Evolutionary conservation across 352 stramenopile genomes (phyloP).

Genomic region (Pythium scleroteichum): DNA sequence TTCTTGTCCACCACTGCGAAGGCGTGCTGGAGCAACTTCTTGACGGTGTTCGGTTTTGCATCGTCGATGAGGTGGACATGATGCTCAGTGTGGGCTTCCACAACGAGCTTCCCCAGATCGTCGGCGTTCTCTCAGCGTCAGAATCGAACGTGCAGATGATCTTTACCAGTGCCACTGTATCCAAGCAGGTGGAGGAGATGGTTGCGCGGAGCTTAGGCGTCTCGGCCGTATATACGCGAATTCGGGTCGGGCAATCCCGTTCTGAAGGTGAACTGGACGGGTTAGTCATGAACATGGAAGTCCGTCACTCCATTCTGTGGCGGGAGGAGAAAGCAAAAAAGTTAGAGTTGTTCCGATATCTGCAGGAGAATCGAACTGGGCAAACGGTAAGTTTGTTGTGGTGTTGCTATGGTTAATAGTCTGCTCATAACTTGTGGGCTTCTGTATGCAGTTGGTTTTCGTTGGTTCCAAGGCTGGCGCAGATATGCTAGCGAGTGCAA

Average conservation of each 20-base stretch:
- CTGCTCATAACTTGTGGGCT: too few species aligned
- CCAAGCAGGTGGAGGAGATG: slow-evolving; percentile 38
- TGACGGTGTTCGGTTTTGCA: slow-evolving; percentile 43
- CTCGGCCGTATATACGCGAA: slow-evolving; percentile 27
- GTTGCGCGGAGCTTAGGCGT: slow-evolving; percentile 23
- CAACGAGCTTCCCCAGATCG: slow-evolving; percentile 47
- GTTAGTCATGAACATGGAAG: slow-evolving; percentile 31
- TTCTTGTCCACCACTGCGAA: slow-evolving; percentile 25
- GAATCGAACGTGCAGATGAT: slow-evolving; percentile 38
- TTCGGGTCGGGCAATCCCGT: slow-evolving; percentile 28
- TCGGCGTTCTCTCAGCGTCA: slow-evolving; percentile 30
- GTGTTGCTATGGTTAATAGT: neutral
- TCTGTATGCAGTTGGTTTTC: slow-evolving; percentile 58
- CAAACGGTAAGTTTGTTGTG: slow-evolving; percentile 41
- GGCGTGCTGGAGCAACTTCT: slow-evolving; percentile 16
- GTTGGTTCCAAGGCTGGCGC: slow-evolving; percentile 65
- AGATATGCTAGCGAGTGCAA: slow-evolving; percentile 56
- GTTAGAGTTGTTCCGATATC: slow-evolving; percentile 46
- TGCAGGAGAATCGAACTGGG: slow-evolving; percentile 18
- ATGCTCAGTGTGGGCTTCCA: slow-evolving; percentile 70
- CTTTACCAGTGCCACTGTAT: slow-evolving; percentile 64
- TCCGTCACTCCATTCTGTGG: slow-evolving; percentile 49
- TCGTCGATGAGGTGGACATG: slow-evolving; percentile 78
- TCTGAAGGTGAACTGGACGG: neutral
- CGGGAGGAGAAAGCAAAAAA: slow-evolving; percentile 65